phyloP scores from a whole-genome alignment of 441 rosid genomes.

The Cnidoscolus chayamansa region DNA sequence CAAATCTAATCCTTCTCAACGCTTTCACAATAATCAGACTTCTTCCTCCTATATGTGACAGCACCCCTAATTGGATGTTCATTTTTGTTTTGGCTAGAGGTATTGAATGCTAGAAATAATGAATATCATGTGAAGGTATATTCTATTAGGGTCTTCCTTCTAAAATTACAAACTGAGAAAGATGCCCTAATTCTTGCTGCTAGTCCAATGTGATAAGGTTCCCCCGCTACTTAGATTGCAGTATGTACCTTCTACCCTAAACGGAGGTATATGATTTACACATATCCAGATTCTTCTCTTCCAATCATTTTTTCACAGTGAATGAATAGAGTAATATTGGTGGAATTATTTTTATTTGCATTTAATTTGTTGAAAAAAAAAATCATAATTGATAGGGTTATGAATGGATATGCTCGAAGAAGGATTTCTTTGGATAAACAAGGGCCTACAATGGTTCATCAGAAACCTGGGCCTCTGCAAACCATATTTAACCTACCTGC shows the following conservation, averaged over 20 bases:
- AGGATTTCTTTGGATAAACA: constrained; percentile 66
- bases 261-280: neutral
- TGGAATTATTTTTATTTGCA: constrained; percentile 11
- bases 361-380: constrained; percentile 12
- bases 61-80: too few relatives aligned
- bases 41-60: too few relatives aligned
- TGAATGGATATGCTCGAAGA: constrained; percentile 73
- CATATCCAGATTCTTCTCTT: neutral
- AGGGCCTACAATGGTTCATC: constrained; percentile 92
- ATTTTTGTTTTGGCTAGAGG: neutral
- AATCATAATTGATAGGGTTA: constrained; percentile 37
- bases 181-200: neutral
- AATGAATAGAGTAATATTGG: neutral
- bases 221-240: neutral
- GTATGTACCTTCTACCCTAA: neutral
- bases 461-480: constrained; percentile 93
- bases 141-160: neutral
- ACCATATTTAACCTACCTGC: constrained; percentile 85
- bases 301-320: neutral
- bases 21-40: too few relatives aligned
- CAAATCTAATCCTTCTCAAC: too few relatives aligned
- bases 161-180: neutral
- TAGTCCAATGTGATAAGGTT: too few relatives aligned
- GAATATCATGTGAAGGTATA: neutral
- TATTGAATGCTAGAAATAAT: neutral